Evolutionary conservation across 78 protist genomes (phyloP).

Genomic region (Monosiga brevicollis): DNA sequence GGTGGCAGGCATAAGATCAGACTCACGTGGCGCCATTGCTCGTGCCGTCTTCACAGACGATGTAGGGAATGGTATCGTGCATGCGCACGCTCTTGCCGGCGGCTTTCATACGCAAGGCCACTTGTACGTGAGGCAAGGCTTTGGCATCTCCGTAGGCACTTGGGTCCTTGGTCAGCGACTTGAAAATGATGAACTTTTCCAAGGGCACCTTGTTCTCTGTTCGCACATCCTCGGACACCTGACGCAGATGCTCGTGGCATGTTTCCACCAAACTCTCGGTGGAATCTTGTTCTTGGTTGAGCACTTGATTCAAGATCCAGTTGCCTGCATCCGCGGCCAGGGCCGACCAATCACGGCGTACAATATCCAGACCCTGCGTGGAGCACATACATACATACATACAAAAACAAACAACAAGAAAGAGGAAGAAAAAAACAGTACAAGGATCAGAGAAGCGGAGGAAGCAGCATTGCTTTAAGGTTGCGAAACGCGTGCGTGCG

Average conservation of each 20-base stretch:
- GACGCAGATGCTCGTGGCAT: neutral
- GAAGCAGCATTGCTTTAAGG: no score
- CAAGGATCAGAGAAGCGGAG: no score
- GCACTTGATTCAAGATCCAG: conserved; percentile 40
- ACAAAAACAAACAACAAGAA: no score
- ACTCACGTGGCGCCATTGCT: neutral
- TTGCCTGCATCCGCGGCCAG: conserved; percentile 59
- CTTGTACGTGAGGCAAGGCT: conserved; percentile 88
- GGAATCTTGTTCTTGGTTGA: neutral
- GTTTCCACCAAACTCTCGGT: neutral
- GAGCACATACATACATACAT: no score
- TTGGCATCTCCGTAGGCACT: conserved; percentile 82
- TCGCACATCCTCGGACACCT: conserved; percentile 19
- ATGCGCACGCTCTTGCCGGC: conserved; percentile 33
- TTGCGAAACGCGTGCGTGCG: conserved; percentile 9
- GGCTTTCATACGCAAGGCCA: conserved; percentile 13
- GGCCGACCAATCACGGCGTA: conserved; percentile 97
- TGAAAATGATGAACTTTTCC: conserved; percentile 51
- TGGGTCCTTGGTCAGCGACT: conserved; percentile 71
- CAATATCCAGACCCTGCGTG: conserved; percentile 95
- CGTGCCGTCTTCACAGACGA: conserved; percentile 53
- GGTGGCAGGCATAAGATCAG: no score
- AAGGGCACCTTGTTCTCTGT: conserved; percentile 12
- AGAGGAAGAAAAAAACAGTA: no score
- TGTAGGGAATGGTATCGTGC: conserved; percentile 83